Conservation (phyloP, 257 asterid species). For the Rauvolfia tetraphylla region DNA sequence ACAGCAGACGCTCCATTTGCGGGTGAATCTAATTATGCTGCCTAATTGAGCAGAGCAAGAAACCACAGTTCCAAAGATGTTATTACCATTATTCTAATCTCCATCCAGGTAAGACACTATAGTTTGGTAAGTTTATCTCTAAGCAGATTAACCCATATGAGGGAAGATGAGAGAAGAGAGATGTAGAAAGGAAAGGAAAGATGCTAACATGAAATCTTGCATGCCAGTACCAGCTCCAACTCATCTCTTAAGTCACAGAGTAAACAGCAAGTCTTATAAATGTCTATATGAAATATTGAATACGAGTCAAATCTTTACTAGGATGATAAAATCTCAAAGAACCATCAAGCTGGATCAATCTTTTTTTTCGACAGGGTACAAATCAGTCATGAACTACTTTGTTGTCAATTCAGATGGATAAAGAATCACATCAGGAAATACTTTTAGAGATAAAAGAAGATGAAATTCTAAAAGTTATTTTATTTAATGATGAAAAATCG, state of each 20-base stretch:
- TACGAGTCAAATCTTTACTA: neutral
- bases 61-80: neutral
- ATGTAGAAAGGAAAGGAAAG: neutral
- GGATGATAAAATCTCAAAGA: neutral
- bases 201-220: neutral
- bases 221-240: neutral
- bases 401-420: neutral
- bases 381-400: neutral
- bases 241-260: neutral
- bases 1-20: neutral
- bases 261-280: neutral
- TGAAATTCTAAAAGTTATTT: neutral
- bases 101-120: neutral
- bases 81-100: neutral
- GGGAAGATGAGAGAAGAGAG: neutral
- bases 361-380: neutral
- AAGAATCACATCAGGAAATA: neutral
- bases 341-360: neutral
- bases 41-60: neutral
- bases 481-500: neutral
- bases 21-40: neutral
- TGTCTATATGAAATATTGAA: neutral
- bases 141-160: neutral
- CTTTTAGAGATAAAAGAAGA: neutral
- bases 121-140: neutral